A percentile compares a stretch with the other conserved stretches of the same genome.
These are phyloP conservation scores for Leccinellum luteum DNA, from an alignment of 768 basidiomycete species.

Conservation along the genomic window DNA sequence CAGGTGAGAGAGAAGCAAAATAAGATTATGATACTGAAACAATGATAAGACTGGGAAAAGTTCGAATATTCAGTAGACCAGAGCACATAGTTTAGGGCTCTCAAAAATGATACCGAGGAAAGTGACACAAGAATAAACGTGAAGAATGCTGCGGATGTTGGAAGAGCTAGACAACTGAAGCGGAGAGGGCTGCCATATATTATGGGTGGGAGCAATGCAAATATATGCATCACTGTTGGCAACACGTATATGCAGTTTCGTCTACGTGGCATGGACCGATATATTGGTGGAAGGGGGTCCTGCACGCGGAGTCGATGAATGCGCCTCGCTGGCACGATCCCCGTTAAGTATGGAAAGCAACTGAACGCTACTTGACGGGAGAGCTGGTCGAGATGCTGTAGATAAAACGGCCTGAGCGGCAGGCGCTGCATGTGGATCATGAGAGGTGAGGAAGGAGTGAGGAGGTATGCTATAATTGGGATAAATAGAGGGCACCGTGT, in stretches of 20 bases:
- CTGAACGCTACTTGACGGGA: conserved; percentile 26
- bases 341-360: conserved; percentile 37
- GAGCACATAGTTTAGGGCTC: conserved; percentile 19
- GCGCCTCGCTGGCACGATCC: conserved; percentile 14
- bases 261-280: conserved; percentile 27
- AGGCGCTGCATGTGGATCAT: conserved; percentile 12
- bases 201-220: conserved; percentile 15
- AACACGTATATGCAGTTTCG: conserved; percentile 2
- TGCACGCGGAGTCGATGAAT: conserved; percentile 8
- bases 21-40: conserved; percentile 32
- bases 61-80: conserved; percentile 24
- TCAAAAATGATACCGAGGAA: conserved; percentile 14
- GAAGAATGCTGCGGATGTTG: background rate
- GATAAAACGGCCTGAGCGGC: conserved; percentile 11
- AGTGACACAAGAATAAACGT: conserved; percentile 18
- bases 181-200: conserved; percentile 5
- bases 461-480: conserved; percentile 10
- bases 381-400: conserved; percentile 16
- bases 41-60: conserved; percentile 21
- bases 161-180: background rate
- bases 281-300: conserved; percentile 8
- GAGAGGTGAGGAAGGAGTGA: conserved; percentile 9
- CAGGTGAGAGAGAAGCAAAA: conserved; percentile 21
- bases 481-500: conserved; percentile 11
- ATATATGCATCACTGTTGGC: conserved; percentile 16